A percentile compares a stretch with the other conserved stretches of the same genome.
Conservation (phyloP, 192 early-diverging fungal genomes). For the Coemansia sp. region DNA sequence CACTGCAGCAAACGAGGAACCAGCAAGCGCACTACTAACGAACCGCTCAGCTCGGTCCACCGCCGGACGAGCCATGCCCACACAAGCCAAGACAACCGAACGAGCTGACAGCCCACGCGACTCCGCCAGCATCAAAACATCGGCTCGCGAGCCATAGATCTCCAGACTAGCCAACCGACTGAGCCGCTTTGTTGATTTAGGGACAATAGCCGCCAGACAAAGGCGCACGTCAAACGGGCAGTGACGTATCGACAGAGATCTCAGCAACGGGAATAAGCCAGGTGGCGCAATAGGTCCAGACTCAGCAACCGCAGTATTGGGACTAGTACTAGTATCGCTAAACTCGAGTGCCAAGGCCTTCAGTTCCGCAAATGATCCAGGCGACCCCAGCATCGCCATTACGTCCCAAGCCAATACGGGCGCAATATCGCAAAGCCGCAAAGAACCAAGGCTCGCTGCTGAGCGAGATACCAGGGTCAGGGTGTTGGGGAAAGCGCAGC, state of each 20-base stretch:
- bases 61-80: neutral
- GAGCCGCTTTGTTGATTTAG: neutral
- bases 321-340: neutral
- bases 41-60: constrained; percentile 8
- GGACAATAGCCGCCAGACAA: neutral
- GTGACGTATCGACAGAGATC: neutral
- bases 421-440: constrained; percentile 18
- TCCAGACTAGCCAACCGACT: neutral
- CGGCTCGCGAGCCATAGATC: neutral
- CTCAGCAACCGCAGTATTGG: neutral
- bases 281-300: neutral
- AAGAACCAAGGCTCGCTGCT: neutral
- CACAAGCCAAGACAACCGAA: neutral
- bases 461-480: neutral
- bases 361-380: constrained; percentile 9
- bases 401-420: neutral
- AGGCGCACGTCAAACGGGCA: constrained; percentile 14
- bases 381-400: neutral
- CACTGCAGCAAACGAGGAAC: neutral
- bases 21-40: neutral
- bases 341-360: constrained; percentile 3
- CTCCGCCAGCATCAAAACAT: neutral
- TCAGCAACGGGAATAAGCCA: neutral
- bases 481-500: neutral
- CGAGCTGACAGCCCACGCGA: neutral